Base-by-base conservation (phyloP, 345 rosid genomes). In the Citrus reticulata region DNA sequence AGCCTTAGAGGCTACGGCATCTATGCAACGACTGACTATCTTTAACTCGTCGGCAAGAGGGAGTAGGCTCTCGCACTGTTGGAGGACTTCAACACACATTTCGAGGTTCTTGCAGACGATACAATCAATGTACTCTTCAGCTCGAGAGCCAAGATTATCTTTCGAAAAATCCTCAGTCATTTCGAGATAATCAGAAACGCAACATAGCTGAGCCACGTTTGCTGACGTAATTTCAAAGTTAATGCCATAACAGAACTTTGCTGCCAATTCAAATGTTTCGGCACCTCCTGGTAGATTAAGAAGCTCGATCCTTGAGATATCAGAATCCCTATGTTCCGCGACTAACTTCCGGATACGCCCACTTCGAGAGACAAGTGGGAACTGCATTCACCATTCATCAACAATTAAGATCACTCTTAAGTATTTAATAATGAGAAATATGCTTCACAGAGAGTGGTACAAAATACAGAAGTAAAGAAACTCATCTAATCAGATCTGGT, bases 1-100 rank as follows among this genome's bases (percentile, higher is more conserved):
- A 5, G 99, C 94, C 84, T 91, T 95, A 2, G 98, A 92, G 68
- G 98, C 99, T 81, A 95, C 90, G 11, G 99, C 90, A 68, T 95
- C 99, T 9, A 93, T 91, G 79, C 99, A 95, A 55, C 96, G 93
- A 81, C 89, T 78, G 25, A 90, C 91, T 55, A 93, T 89, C 63
- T 83, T 92, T 25, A 95, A 87, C 85, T 95, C 98, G 58, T 95
- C 99, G 1, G 97, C 99, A 35, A 95, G 95, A 74, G 99, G 99
- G 42, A 95, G 91, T 49, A 95, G 87, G 83, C 80, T 86, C 82
- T 93, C 99, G 25, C 97, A 95, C 73, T 93, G 97, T 72, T 92
- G 97, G 78, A 95, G 80, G 74, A 95, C 97, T 80, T 95, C 86
- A 6, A 95, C 95, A 67, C 97, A 93, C 88, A 92, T 78, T 86